Evolutionary conservation across 805 yeast genomes (phyloP), one percentile per base, ranked within the genome.

Genomic region (Saccharomycopsis fibuligera): DNA sequence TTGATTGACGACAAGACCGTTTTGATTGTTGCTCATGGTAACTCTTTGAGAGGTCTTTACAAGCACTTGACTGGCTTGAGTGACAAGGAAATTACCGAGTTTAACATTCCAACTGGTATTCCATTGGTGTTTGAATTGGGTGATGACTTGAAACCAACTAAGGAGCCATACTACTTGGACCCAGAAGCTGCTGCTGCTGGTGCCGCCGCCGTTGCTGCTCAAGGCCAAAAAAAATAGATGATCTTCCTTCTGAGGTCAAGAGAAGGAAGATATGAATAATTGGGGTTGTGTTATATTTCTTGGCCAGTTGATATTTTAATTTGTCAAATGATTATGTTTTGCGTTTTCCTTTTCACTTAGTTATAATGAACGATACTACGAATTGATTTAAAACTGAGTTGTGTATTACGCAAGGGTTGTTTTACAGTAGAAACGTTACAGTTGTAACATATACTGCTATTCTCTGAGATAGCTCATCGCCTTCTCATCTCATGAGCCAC

Each of bases 131-230:
- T 86, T 75, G 97, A 91, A 75, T 81, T 90, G 66, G 96, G 90
- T 68, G 84, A 77, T 47, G 66, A 78, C 64, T 81, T 90, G 73
- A 79, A 80, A 73, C 97, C 97, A 73, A 75, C 83, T 67, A 89
- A 89, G 82, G 85, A 88, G 60, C 81, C 95, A 61, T 88, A 90
- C 80, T 90, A 90, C 83, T 83, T 90, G 73, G 98, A 90, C 75
- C 98, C 98, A 64, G 97, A 88, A 76, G 98, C 97, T 64, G 98
- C 98, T 64, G 96, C 90, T 57, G 96, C 96, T 49, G 98, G 98
- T 78, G 98, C 97, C 58, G 97, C 97, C 66, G 96, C 96, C 54
- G 98, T 90, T 62, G 98, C 97, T 62, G 87, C 87, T 62, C 98
- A 90, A 76, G 98, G 98, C 69, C 75, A 75, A 68, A 79, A 78